Percentiles rank a stretch among this genome's conserved stretches.
Evolutionary conservation across 192 early-diverging fungal genomes (phyloP).

Genomic region (Allomyces macrogynus): DNA sequence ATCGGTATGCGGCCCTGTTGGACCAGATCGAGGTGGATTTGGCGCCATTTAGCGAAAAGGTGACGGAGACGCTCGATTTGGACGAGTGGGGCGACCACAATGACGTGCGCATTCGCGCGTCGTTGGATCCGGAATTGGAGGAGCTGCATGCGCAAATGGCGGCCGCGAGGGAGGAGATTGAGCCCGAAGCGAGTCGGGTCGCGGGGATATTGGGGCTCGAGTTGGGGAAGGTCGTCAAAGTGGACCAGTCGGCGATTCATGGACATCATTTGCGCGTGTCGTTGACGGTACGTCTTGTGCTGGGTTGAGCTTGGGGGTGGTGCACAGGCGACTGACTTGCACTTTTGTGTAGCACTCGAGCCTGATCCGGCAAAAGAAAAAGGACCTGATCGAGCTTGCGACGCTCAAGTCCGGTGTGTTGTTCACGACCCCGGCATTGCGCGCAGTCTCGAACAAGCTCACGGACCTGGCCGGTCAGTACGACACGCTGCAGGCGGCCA

Average conservation of each 20-base stretch:
- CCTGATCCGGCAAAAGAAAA: constrained; percentile 10
- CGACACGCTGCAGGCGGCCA: constrained; percentile 35
- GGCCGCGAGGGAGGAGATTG: not conserved
- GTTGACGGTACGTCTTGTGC: constrained; percentile 19
- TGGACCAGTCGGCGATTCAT: constrained; percentile 62
- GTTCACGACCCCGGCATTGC: constrained; percentile 61
- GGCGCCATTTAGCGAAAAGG: constrained; percentile 43
- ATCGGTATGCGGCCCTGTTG: not conserved
- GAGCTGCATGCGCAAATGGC: not conserved
- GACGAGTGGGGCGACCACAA: constrained; percentile 38
- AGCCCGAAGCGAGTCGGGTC: not conserved
- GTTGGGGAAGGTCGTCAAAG: constrained; percentile 66
- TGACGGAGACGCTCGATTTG: constrained; percentile 56
- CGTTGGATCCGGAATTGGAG: not conserved
- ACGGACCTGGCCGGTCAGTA: constrained; percentile 41
- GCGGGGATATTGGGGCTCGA: constrained; percentile 36
- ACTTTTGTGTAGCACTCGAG: not conserved
- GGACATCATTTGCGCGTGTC: constrained; percentile 73
- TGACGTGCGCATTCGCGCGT: not conserved
- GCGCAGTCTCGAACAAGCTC: constrained; percentile 37
- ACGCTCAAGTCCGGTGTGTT: constrained; percentile 74
- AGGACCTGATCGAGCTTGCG: constrained; percentile 59
- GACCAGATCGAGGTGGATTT: not conserved
- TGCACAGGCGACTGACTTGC: not conserved
- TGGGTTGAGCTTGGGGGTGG: not conserved